Evolutionary conservation across 306 rosid species (phyloP).

Genomic region (Aeschynomene evenia): DNA sequence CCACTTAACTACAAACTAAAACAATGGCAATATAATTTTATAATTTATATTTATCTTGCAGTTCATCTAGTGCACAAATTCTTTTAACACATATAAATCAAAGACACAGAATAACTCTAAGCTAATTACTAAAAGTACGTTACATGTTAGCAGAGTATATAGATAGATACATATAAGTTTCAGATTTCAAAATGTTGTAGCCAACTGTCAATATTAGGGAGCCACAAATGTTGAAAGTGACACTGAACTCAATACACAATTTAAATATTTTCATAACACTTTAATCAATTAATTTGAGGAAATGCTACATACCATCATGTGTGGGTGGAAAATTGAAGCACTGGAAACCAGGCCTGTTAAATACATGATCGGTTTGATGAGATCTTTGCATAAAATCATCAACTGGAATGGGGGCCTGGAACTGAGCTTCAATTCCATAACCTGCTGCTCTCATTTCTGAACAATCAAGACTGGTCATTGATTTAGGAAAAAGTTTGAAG

Average conservation of each 20-base stretch:
- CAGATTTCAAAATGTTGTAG: background rate
- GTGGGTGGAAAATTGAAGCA: slow-evolving; percentile 73
- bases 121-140: background rate
- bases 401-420: slow-evolving; percentile 86
- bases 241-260: too few relatives aligned
- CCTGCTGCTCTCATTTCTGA: slow-evolving; percentile 98
- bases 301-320: slow-evolving; percentile 73
- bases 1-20: background rate
- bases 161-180: too few relatives aligned
- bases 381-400: slow-evolving; percentile 99
- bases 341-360: slow-evolving; percentile 66
- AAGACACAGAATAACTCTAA: background rate
- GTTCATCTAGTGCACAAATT: background rate
- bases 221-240: background rate
- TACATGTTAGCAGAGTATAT: background rate
- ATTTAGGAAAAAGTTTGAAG: slow-evolving; percentile 87
- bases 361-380: slow-evolving; percentile 69
- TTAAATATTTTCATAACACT: background rate
- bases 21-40: background rate
- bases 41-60: slow-evolving; percentile 4
- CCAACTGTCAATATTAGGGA: background rate
- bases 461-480: slow-evolving; percentile 86
- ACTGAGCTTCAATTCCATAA: slow-evolving; percentile 90
- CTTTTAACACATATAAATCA: background rate
- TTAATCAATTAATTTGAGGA: background rate